A percentile compares a stretch with the other conserved stretches of the same genome.
These are phyloP conservation scores for Lophiostoma macrostomum DNA, from an alignment of 495 filamentous ascomycete genomes.

Conservation along the genomic window DNA sequence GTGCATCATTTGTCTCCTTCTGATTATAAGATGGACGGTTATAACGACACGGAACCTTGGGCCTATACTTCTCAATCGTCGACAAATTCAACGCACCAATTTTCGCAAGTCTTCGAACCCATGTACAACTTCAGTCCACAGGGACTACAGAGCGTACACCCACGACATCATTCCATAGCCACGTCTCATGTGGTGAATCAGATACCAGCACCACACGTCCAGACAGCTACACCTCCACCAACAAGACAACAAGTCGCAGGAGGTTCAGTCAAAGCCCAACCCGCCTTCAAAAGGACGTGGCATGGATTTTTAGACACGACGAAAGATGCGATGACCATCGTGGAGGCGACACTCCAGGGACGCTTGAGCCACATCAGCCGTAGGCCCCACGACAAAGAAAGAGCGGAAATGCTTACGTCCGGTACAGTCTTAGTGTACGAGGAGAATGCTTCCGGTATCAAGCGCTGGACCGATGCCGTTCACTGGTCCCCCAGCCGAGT, in stretches of 20 bases:
- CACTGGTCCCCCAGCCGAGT: constrained; percentile 91
- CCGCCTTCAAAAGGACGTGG: constrained; percentile 30
- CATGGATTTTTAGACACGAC: constrained; percentile 30
- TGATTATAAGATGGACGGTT: constrained; percentile 28
- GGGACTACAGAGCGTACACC: not conserved
- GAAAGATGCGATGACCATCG: constrained; percentile 31
- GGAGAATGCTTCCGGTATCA: constrained; percentile 82
- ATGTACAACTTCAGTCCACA: constrained; percentile 1
- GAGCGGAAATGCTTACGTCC: constrained; percentile 68
- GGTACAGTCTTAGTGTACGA: constrained; percentile 89
- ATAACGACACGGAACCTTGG: constrained; percentile 22
- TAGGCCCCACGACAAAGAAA: constrained; percentile 81
- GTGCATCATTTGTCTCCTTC: constrained; percentile 18
- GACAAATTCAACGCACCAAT: not conserved
- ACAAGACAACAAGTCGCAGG: constrained; percentile 11
- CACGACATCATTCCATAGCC: constrained; percentile 22
- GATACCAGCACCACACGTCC: not conserved
- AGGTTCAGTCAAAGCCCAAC: constrained; percentile 25
- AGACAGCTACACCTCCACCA: constrained; percentile 16
- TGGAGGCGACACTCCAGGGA: constrained; percentile 58
- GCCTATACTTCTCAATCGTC: constrained; percentile 10
- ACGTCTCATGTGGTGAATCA: constrained; percentile 4
- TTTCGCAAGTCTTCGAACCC: constrained; percentile 12
- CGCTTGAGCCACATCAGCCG: constrained; percentile 69
- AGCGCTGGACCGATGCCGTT: constrained; percentile 89